Evolutionary conservation across 1,284 basidiomycete genomes (phyloP).

Genomic region (Papiliotrema laurentii): DNA sequence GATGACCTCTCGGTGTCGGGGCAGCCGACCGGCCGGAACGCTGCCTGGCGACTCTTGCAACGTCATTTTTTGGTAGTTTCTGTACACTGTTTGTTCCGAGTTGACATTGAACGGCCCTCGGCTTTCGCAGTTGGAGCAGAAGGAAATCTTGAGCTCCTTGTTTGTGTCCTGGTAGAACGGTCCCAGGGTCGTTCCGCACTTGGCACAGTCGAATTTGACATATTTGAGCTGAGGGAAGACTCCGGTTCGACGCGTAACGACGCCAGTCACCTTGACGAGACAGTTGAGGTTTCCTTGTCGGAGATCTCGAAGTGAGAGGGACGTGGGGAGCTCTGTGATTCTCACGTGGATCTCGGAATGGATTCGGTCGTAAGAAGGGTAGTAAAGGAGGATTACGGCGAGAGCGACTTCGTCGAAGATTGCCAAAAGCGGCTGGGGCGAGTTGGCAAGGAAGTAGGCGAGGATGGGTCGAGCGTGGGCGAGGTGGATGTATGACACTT

Average conservation of each 20-base stretch:
- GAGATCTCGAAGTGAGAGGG: slow-evolving; percentile 84
- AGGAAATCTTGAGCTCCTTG: slow-evolving; percentile 89
- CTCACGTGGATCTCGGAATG: slow-evolving; percentile 98
- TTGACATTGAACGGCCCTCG: slow-evolving; percentile 96
- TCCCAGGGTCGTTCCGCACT: slow-evolving; percentile 85
- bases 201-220: slow-evolving; percentile 96
- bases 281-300: slow-evolving; percentile 90
- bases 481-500: slow-evolving; percentile 92
- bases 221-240: slow-evolving; percentile 99
- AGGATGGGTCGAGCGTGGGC: slow-evolving; percentile 87
- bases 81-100: slow-evolving; percentile 95
- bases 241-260: slow-evolving; percentile 93
- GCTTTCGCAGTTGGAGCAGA: slow-evolving; percentile 88
- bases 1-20: slow-evolving; percentile 93
- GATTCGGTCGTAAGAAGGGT: slow-evolving; percentile 92
- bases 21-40: slow-evolving; percentile 93
- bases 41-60: slow-evolving; percentile 98
- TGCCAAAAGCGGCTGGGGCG: slow-evolving; percentile 83
- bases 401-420: slow-evolving; percentile 96
- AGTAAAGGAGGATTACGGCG: slow-evolving; percentile 89
- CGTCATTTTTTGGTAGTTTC: slow-evolving; percentile 99
- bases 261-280: slow-evolving; percentile 90
- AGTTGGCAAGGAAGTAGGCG: slow-evolving; percentile 95
- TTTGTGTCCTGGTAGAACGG: slow-evolving; percentile 98
- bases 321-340: slow-evolving; percentile 87